Percentiles rank a stretch among this genome's conserved stretches.
Evolutionary conservation across 148 eudicot species (phyloP).

Genomic region (Vaccinium darrowii): DNA sequence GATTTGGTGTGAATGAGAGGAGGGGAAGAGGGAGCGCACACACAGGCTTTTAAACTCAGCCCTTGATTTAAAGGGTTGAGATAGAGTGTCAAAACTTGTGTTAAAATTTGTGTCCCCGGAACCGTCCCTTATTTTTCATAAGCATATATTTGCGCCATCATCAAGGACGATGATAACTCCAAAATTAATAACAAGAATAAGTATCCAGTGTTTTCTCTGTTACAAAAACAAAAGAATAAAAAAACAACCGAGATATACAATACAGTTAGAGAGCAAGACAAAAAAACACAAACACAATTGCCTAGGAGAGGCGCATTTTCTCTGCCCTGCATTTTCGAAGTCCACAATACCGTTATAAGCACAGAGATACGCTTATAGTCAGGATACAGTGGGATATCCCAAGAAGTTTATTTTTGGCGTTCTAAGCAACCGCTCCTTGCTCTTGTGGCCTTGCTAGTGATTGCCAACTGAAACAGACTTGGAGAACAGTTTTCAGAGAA

Average conservation of each 20-base stretch:
- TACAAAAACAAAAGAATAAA: too few species aligned
- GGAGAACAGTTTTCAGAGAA: slow-evolving; percentile 32
- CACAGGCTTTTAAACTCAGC: too few species aligned
- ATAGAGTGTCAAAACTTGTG: too few species aligned
- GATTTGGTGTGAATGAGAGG: too few species aligned
- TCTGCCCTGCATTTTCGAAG: neutral
- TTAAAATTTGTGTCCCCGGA: too few species aligned
- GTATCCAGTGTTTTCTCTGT: too few species aligned
- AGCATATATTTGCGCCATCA: neutral
- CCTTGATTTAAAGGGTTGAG: too few species aligned
- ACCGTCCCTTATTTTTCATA: too few species aligned
- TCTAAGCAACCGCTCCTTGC: slow-evolving; percentile 3
- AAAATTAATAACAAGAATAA: too few species aligned
- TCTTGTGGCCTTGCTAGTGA: slow-evolving; percentile 31
- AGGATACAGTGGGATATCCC: neutral
- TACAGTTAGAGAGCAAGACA: too few species aligned
- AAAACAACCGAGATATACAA: too few species aligned
- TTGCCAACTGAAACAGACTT: slow-evolving; percentile 37
- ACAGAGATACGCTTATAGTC: neutral
- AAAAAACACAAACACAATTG: neutral
- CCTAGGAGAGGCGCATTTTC: neutral
- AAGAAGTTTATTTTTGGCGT: neutral
- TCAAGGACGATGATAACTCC: neutral
- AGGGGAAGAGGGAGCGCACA: too few species aligned
- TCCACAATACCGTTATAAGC: neutral